Base-by-base conservation (phyloP, 2,329 filamentous ascomycete genomes). In the Penicillium janthinellum region DNA sequence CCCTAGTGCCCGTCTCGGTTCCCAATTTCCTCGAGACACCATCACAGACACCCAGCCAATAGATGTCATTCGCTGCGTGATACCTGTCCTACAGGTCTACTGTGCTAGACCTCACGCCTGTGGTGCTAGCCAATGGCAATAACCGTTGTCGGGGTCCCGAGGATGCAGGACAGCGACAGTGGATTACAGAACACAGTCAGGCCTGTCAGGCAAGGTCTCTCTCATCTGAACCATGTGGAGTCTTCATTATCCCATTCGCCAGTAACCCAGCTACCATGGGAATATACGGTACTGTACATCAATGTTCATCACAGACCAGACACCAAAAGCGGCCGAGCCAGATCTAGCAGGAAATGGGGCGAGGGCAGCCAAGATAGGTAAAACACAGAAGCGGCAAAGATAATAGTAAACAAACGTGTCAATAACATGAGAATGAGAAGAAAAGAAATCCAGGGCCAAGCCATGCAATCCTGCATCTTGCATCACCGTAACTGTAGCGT, bases 261-360 rank as follows among this genome's bases (percentile, higher is more conserved):
- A 17, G 47, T 48, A 50, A 55, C 39, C 45, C 62, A 57, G 58
- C 52, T 60, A 59, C 58, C 64, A 64, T 38, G 57, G 57, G 41
- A 59, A 57, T 62, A 41, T 52, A 56, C 51, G 58, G 57, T 67
- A 69, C 60, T 61, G 55, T 70, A 66, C 64, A 70, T 58, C 28
- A 35, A 49, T 49, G n/a, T 49, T 35, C 31, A 45, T 51, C 57
- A 44, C 20, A 44, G 50, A 54, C 50, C 60, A 62, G 57, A 63
- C 56, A 61, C 56, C 61, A 38, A 53, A 45, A 57, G 54, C 53
- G 17, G 17, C 17, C 17, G 55, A 50, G 42, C 54, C 57, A 59
- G 44, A 63, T 63, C 58, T 62, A 64, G 22, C 20, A 58, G 54
- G 56, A 59, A 50, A 56, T 25, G 47, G 47, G 12, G 8, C 25